These are phyloP conservation scores for Phytophthora colocasiae DNA, from an alignment of 352 stramenopile genomes.

Conservation along the genomic window DNA sequence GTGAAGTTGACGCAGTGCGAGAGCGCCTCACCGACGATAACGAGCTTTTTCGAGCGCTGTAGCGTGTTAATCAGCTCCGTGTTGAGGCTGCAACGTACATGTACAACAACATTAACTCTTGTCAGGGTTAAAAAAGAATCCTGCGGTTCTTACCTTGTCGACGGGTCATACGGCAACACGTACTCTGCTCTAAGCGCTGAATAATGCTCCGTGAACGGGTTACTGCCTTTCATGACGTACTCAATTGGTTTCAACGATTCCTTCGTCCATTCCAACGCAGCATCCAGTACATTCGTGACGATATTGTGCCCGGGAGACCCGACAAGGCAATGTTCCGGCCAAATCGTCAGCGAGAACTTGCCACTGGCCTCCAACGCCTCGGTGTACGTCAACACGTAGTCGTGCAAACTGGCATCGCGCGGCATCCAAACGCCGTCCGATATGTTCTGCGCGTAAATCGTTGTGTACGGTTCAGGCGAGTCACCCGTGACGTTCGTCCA, in stretches of 20 bases:
- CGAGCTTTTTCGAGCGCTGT: conserved; percentile 70
- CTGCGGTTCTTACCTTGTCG: conserved; percentile 38
- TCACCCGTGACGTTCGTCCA: conserved; percentile 65
- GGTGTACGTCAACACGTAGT: conserved; percentile 90
- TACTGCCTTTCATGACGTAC: neutral
- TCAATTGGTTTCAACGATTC: neutral
- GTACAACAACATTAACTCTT: neutral
- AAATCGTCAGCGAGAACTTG: conserved; percentile 93
- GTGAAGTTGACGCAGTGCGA: conserved; percentile 98
- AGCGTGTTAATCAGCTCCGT: conserved; percentile 82
- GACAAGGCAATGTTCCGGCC: conserved; percentile 96
- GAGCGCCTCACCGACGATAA: conserved; percentile 93
- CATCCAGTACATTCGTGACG: conserved; percentile 73
- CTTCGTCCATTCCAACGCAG: conserved; percentile 47
- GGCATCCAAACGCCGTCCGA: conserved; percentile 42
- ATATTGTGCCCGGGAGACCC: conserved; percentile 88
- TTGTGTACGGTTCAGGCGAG: conserved; percentile 79
- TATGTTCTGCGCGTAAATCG: conserved; percentile 84
- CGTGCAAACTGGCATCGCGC: conserved; percentile 55
- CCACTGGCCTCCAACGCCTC: conserved; percentile 75
- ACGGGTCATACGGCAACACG: conserved; percentile 61
- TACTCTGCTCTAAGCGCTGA: conserved; percentile 92
- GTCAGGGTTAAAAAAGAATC: neutral
- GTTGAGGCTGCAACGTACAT: conserved; percentile 65
- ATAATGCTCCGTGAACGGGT: conserved; percentile 71